phyloP scores from a whole-genome alignment of 2,329 filamentous ascomycete genomes.

The Aspergillus quadricinctus region DNA sequence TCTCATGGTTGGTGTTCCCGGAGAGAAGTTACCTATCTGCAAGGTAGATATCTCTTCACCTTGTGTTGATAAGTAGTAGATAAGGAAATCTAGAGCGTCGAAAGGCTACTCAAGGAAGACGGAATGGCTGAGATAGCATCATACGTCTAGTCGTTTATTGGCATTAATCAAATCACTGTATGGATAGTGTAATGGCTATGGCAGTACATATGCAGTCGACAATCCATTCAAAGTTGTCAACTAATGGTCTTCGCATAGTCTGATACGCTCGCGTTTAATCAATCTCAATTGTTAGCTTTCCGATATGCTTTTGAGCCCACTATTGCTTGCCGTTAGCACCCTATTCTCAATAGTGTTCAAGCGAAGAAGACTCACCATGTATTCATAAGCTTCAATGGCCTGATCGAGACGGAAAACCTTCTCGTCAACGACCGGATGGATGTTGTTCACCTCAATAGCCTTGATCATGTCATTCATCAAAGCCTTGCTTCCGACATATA shows the following conservation, averaged over 20 bases:
- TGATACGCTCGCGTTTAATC: constrained; percentile 19
- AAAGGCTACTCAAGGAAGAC: background rate
- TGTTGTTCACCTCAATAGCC: constrained; percentile 55
- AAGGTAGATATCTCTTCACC: background rate
- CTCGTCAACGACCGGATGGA: constrained; percentile 56
- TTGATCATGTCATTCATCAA: constrained; percentile 58
- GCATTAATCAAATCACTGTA: background rate
- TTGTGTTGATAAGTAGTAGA: background rate
- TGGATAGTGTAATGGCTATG: background rate
- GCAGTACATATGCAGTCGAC: background rate
- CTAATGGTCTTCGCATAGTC: no score
- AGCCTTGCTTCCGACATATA: constrained; percentile 53
- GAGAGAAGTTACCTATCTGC: background rate
- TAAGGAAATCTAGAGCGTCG: background rate
- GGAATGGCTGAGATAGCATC: background rate
- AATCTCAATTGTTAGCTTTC: constrained; percentile 51
- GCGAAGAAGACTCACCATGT: constrained; percentile 41
- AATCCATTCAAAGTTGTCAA: background rate
- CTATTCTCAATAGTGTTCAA: background rate
- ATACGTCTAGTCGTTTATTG: background rate
- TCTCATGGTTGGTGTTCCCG: background rate
- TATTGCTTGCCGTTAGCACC: constrained; percentile 19
- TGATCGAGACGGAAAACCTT: constrained; percentile 53
- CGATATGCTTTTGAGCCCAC: constrained; percentile 53
- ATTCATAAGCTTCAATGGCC: constrained; percentile 51